Percentiles rank a stretch among this genome's conserved stretches.
Conservation (phyloP, 83 land plant species). For the Picea mariana region DNA sequence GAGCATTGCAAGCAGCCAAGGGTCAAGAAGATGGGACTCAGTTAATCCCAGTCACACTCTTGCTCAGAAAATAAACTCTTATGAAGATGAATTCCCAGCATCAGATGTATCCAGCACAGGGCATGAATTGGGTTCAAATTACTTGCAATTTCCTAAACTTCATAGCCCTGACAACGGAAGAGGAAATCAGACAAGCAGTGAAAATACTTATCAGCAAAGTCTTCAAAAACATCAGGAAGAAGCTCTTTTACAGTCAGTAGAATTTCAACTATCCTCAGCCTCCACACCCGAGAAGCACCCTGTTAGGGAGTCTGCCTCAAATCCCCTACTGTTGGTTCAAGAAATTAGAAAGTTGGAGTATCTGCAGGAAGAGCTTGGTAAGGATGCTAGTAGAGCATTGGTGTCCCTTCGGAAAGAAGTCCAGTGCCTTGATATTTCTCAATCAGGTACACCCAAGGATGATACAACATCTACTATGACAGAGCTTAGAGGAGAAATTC, state of each 20-base stretch:
- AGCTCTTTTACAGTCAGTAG: not conserved
- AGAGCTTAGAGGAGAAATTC: slow-evolving; percentile 45
- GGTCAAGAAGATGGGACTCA: slow-evolving; percentile 37
- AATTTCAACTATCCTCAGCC: slow-evolving; percentile 4
- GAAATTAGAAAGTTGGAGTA: slow-evolving; percentile 38
- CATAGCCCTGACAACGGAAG: not conserved
- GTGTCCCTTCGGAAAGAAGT: slow-evolving; percentile 89
- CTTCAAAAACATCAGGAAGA: not conserved
- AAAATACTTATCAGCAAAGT: not conserved
- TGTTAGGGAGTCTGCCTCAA: slow-evolving; percentile 20
- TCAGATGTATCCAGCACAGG: slow-evolving; percentile 25
- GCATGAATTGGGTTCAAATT: slow-evolving; percentile 2
- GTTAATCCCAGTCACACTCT: slow-evolving; percentile 7
- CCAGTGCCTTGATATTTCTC: slow-evolving; percentile 74
- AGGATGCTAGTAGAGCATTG: slow-evolving; percentile 55
- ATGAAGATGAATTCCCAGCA: slow-evolving; percentile 34
- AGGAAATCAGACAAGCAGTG: not conserved
- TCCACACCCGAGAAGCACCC: slow-evolving; percentile 11
- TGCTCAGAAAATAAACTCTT: slow-evolving; percentile 10
- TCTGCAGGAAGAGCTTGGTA: slow-evolving; percentile 46
- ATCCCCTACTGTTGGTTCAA: slow-evolving; percentile 30
- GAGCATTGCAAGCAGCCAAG: too few species aligned
- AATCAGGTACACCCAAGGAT: slow-evolving; percentile 39
- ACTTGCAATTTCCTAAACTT: not conserved
- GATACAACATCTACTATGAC: slow-evolving; percentile 30